Conservation (phyloP, 495 filamentous ascomycete species). For the Trichocladium antarcticum region DNA sequence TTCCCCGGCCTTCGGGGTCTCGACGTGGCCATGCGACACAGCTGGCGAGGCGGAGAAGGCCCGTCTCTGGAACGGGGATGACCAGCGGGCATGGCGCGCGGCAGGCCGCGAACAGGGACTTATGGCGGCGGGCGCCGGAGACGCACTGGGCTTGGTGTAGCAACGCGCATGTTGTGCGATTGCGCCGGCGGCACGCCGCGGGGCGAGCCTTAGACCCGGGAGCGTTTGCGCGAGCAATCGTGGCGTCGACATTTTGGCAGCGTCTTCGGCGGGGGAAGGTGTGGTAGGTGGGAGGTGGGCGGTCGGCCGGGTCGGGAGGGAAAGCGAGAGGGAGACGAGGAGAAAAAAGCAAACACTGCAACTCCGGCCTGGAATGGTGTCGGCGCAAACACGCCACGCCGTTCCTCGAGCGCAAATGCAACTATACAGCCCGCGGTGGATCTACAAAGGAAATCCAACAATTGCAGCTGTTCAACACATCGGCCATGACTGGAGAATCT, state of each 20-base stretch:
- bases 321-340: neutral
- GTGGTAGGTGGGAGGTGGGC: neutral
- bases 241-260: slow-evolving; percentile 18
- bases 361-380: neutral
- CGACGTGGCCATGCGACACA: slow-evolving; percentile 63
- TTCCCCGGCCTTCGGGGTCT: slow-evolving; percentile 81
- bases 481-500: neutral
- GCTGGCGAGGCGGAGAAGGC: slow-evolving; percentile 50
- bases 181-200: slow-evolving; percentile 7
- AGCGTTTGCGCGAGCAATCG: slow-evolving; percentile 14
- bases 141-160: slow-evolving; percentile 14
- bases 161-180: slow-evolving; percentile 17
- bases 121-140: slow-evolving; percentile 4
- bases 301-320: neutral
- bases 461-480: neutral
- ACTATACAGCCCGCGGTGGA: neutral
- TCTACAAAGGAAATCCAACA: neutral
- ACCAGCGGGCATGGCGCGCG: neutral
- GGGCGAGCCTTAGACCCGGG: slow-evolving; percentile 11
- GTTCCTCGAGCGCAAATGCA: neutral
- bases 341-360: slow-evolving; percentile 6
- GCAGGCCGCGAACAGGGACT: neutral
- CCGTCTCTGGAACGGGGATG: slow-evolving; percentile 1
- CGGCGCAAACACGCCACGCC: neutral
- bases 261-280: neutral